Conservation (phyloP, 352 stramenopile species). For the Phytopythium oedochilum region DNA sequence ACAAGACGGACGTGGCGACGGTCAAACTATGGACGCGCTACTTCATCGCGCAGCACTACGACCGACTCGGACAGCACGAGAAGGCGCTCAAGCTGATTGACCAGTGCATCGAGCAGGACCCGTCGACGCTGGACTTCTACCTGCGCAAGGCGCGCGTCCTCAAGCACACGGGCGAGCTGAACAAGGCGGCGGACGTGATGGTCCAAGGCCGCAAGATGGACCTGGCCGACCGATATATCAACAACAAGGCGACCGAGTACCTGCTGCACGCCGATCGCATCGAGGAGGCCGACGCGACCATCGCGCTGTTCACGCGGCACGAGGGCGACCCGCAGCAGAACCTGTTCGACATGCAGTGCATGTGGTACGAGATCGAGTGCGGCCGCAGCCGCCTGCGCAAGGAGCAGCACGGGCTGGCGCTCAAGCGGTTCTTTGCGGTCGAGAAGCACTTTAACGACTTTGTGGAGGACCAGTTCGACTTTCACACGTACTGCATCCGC, state of each 20-base stretch:
- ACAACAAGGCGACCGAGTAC: conserved; percentile 98
- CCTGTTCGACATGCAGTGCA: conserved; percentile 98
- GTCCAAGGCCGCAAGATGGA: conserved; percentile 93
- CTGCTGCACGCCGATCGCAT: conserved; percentile 92
- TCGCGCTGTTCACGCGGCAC: conserved; percentile 96
- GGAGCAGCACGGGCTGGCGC: conserved; percentile 69
- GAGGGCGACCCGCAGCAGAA: conserved; percentile 96
- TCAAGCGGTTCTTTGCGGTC: conserved; percentile 95
- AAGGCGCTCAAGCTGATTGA: conserved; percentile 90
- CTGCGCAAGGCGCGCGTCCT: conserved; percentile 92
- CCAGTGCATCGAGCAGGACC: conserved; percentile 91
- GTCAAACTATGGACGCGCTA: conserved; percentile 91
- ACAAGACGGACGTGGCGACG: conserved; percentile 23
- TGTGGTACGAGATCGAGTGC: conserved; percentile 97
- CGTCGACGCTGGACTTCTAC: conserved; percentile 92
- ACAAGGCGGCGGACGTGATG: conserved; percentile 88
- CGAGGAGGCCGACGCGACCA: conserved; percentile 90
- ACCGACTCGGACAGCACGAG: conserved; percentile 82
- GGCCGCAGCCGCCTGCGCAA: conserved; percentile 56
- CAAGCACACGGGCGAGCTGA: conserved; percentile 91
- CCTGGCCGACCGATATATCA: conserved; percentile 97
- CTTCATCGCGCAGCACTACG: conserved; percentile 90
- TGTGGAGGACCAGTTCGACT: conserved; percentile 98
- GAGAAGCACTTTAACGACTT: conserved; percentile 98
- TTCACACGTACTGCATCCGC: conserved; percentile 98